Conservation (phyloP, 2,329 filamentous ascomycete genomes). For the Pseudodiploospora longispora region DNA sequence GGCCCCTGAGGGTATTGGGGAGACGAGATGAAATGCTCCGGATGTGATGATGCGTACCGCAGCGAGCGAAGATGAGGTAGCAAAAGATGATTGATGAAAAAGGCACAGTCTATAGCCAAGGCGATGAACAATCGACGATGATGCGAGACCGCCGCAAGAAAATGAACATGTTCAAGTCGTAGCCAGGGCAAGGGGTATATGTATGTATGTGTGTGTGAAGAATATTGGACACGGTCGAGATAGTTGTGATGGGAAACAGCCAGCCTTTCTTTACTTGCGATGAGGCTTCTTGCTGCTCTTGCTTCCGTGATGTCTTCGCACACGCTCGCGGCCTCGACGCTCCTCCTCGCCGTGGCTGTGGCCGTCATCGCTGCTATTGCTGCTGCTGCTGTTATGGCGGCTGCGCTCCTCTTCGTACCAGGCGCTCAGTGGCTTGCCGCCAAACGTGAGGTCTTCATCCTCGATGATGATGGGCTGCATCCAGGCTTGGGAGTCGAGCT, state of each 20-base stretch:
- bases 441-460: conserved; percentile 53
- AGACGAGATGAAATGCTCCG: neutral
- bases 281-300: conserved; percentile 18
- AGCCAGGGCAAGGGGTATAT: neutral
- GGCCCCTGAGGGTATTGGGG: neutral
- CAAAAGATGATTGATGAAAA: neutral
- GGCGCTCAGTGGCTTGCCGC: conserved; percentile 49
- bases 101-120: neutral
- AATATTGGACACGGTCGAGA: neutral
- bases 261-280: conserved; percentile 19
- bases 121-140: neutral
- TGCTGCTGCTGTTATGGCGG: conserved; percentile 26
- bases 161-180: neutral
- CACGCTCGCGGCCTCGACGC: conserved; percentile 30
- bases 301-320: conserved; percentile 20
- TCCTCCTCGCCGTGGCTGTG: conserved; percentile 28
- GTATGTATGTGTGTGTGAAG: neutral
- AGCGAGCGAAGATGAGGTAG: neutral
- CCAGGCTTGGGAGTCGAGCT: conserved; percentile 33
- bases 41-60: neutral
- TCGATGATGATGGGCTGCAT: conserved; percentile 51
- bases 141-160: neutral
- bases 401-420: conserved; percentile 48
- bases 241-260: neutral
- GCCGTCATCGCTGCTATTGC: conserved; percentile 17